Conservation (phyloP, 2,329 filamentous ascomycete species). For the Phialophora expanda region DNA sequence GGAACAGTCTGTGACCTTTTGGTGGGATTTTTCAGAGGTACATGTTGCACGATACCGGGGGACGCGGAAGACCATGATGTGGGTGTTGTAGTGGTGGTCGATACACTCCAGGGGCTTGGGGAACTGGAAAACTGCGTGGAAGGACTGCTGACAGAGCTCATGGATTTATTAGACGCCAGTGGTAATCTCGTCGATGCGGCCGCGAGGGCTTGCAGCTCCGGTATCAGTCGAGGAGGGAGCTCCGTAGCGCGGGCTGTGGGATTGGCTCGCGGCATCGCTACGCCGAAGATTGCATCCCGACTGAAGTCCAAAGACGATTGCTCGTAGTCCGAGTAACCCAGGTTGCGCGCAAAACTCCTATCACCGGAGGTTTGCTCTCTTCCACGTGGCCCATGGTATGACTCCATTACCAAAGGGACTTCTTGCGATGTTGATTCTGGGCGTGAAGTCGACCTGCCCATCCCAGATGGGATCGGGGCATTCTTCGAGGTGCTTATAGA, state of each 20-base stretch:
- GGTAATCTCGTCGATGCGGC: conserved; percentile 24
- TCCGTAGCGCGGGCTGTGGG: conserved; percentile 20
- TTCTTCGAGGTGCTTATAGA: conserved; percentile 10
- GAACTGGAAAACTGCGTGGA: conserved; percentile 38
- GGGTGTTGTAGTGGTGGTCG: conserved; percentile 50
- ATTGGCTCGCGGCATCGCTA: conserved; percentile 30
- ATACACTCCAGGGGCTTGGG: conserved; percentile 39
- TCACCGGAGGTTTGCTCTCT: conserved; percentile 1
- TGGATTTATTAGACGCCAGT: conserved; percentile 30
- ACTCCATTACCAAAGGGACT: conserved; percentile 32
- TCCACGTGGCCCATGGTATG: conserved; percentile 6
- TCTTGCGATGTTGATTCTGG: conserved; percentile 27
- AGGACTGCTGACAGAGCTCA: conserved; percentile 38
- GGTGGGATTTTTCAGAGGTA: conserved; percentile 26
- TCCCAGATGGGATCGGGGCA: background rate
- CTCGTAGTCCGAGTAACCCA: conserved; percentile 8
- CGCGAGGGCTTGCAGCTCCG: conserved; percentile 39
- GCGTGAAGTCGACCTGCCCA: conserved; percentile 8
- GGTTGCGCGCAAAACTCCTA: conserved; percentile 10
- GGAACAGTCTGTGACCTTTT: conserved; percentile 35
- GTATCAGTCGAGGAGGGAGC: conserved; percentile 38
- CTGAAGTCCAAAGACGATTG: conserved; percentile 30
- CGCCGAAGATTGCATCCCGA: conserved; percentile 34
- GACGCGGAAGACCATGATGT: conserved; percentile 58
- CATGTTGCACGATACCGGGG: conserved; percentile 51